A percentile compares a stretch with the other conserved stretches of the same genome.
phyloP scores from a whole-genome alignment of 2,329 filamentous ascomycete genomes.

The Apiospora malaysiana region DNA sequence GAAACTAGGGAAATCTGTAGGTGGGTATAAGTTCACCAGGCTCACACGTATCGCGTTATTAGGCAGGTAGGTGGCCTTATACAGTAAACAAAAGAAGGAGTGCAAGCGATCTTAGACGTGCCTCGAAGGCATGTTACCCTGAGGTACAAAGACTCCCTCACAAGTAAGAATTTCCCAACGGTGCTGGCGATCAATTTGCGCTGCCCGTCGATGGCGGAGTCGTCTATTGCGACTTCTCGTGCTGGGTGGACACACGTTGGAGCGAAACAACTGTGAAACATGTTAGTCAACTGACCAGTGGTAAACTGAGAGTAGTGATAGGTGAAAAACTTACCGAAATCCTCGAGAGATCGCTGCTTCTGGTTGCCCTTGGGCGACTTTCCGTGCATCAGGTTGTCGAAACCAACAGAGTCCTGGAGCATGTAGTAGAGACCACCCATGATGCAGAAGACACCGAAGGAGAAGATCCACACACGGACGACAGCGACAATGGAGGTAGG shows the following conservation, averaged over 20 bases:
- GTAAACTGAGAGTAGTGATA: slow-evolving; percentile 14
- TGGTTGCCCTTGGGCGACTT: slow-evolving; percentile 81
- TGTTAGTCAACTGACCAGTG: slow-evolving; percentile 51
- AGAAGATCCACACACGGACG: slow-evolving; percentile 90
- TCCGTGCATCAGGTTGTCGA: slow-evolving; percentile 93
- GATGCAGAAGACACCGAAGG: slow-evolving; percentile 86
- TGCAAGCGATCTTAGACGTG: background rate
- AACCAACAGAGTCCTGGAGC: slow-evolving; percentile 79
- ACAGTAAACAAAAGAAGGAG: slow-evolving; percentile 44
- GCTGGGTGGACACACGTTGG: slow-evolving; percentile 88
- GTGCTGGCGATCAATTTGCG: slow-evolving; percentile 20
- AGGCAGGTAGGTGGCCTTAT: slow-evolving; percentile 34
- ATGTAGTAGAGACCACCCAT: slow-evolving; percentile 79
- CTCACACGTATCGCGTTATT: slow-evolving; percentile 31
- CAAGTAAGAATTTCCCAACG: slow-evolving; percentile 4
- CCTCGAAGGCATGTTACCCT: background rate
- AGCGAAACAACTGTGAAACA: slow-evolving; percentile 74
- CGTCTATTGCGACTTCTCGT: slow-evolving; percentile 80
- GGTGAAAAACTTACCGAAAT: slow-evolving; percentile 73
- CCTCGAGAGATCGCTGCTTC: slow-evolving; percentile 85
- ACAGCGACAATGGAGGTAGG: slow-evolving; percentile 80
- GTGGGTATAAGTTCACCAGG: slow-evolving; percentile 26
- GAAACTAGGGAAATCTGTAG: slow-evolving; percentile 25
- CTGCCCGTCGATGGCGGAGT: slow-evolving; percentile 29
- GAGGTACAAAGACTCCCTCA: background rate